phyloP scores from a whole-genome alignment of 805 yeast species.

The Kazachstania africana region DNA sequence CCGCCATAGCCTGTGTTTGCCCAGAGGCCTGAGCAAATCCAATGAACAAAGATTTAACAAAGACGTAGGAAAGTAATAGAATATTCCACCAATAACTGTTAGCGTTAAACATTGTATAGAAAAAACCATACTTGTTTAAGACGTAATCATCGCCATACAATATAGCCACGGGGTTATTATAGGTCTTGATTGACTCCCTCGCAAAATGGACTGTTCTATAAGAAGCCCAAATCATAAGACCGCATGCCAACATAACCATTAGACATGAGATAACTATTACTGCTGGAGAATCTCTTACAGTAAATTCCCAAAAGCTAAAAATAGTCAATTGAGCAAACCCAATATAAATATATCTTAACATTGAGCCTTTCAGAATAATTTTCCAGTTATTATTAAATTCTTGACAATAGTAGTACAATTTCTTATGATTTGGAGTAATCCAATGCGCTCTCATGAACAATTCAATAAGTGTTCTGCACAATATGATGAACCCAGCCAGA shows the following conservation, averaged over 20 bases:
- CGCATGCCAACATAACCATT: conserved; percentile 49
- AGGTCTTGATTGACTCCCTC: conserved; percentile 40
- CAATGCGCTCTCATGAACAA: conserved; percentile 37
- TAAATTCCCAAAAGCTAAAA: conserved; percentile 81
- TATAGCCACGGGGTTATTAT: conserved; percentile 77
- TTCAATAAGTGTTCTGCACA: conserved; percentile 40
- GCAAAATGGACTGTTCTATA: conserved; percentile 58
- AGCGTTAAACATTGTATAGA: conserved; percentile 83
- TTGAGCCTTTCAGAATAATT: conserved; percentile 59
- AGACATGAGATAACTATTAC: conserved; percentile 72
- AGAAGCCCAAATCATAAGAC: conserved; percentile 52
- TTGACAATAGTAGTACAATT: too few species aligned
- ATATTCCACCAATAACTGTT: conserved; percentile 73
- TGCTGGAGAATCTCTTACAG: conserved; percentile 73
- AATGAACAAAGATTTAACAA: conserved; percentile 61
- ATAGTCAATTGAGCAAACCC: conserved; percentile 76
- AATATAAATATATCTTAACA: conserved; percentile 68
- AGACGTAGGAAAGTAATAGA: conserved; percentile 46
- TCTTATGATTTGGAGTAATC: conserved; percentile 33
- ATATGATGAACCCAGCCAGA: conserved; percentile 47
- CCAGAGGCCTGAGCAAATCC: conserved; percentile 74
- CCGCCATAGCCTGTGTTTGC: conserved; percentile 64
- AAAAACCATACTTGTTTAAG: conserved; percentile 72
- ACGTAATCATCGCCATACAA: conserved; percentile 67
- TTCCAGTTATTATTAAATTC: conserved; percentile 47